Evolutionary conservation across 140 eudicot species (phyloP).

Genomic region (Oenanthe javanica): DNA sequence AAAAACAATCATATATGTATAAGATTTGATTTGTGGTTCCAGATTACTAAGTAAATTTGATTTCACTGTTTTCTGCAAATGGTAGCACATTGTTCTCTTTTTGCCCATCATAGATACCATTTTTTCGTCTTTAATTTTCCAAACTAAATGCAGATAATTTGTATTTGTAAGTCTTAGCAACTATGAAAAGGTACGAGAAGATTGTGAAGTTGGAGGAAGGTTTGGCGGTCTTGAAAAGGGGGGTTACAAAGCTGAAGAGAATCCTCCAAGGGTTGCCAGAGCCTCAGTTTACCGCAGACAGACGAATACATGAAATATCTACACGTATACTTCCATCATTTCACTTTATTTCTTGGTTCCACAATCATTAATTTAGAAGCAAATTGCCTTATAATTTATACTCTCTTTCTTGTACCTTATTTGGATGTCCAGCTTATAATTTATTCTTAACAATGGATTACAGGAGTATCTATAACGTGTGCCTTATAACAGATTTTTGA

Average conservation of each 20-base stretch:
- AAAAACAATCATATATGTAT: too few relatives aligned
- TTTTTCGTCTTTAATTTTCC: neutral
- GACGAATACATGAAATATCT: slow-evolving; percentile 69
- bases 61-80: too few relatives aligned
- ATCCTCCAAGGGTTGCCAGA: slow-evolving; percentile 54
- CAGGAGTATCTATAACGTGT: slow-evolving; percentile 71
- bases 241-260: slow-evolving; percentile 50
- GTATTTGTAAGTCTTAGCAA: slow-evolving; percentile 11
- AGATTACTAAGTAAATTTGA: too few relatives aligned
- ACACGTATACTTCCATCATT: slow-evolving; percentile 40
- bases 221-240: slow-evolving; percentile 51
- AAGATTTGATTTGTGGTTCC: neutral
- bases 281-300: slow-evolving; percentile 33
- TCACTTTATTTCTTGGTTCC: neutral
- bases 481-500: too few relatives aligned
- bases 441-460: slow-evolving; percentile 17
- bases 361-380: neutral
- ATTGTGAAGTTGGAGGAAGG: slow-evolving; percentile 47
- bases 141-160: slow-evolving; percentile 1
- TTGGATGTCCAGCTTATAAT: neutral
- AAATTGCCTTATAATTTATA: neutral
- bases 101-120: neutral
- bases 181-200: slow-evolving; percentile 22
- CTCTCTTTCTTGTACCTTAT: neutral
- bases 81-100: neutral